phyloP scores from a whole-genome alignment of 805 yeast genomes.

The Lipomyces sp. region DNA sequence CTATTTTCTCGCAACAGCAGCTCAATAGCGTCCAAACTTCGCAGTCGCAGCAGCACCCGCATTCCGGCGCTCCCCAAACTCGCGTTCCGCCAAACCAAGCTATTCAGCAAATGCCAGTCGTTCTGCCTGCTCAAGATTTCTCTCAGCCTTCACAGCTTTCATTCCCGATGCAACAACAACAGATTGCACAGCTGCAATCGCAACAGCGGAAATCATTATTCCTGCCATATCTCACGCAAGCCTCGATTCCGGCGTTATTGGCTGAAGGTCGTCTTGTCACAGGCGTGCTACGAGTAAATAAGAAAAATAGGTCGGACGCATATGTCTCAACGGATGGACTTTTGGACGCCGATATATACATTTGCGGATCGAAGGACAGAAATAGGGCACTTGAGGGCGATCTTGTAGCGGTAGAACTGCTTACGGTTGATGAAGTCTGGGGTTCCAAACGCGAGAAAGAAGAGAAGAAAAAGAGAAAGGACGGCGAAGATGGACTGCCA shows the following conservation, averaged over 20 bases:
- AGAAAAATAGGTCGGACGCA: conserved; percentile 95
- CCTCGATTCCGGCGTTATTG: conserved; percentile 84
- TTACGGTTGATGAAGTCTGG: conserved; percentile 98
- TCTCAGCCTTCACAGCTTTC: conserved; percentile 2
- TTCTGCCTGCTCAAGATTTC: conserved; percentile 8
- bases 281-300: conserved; percentile 91
- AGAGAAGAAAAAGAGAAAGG: conserved; percentile 90
- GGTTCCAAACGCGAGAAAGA: conserved; percentile 94
- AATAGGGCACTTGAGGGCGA: conserved; percentile 98
- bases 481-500: conserved; percentile 52
- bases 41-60: conserved; percentile 10
- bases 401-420: conserved; percentile 90
- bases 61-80: conserved; percentile 8
- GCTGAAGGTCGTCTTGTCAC: conserved; percentile 90
- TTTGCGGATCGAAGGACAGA: conserved; percentile 97
- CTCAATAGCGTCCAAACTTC: conserved; percentile 16
- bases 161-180: conserved; percentile 19
- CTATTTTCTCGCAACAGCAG: conserved; percentile 30
- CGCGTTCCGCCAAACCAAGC: conserved; percentile 10
- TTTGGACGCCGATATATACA: conserved; percentile 93
- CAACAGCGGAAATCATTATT: conserved; percentile 66
- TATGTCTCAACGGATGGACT: conserved; percentile 97
- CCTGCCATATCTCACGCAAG: conserved; percentile 95
- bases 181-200: conserved; percentile 26
- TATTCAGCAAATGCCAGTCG: conserved; percentile 2